Evolutionary conservation across 2,329 filamentous ascomycete species (phyloP).

Genomic region (Aspergillus glaucus): DNA sequence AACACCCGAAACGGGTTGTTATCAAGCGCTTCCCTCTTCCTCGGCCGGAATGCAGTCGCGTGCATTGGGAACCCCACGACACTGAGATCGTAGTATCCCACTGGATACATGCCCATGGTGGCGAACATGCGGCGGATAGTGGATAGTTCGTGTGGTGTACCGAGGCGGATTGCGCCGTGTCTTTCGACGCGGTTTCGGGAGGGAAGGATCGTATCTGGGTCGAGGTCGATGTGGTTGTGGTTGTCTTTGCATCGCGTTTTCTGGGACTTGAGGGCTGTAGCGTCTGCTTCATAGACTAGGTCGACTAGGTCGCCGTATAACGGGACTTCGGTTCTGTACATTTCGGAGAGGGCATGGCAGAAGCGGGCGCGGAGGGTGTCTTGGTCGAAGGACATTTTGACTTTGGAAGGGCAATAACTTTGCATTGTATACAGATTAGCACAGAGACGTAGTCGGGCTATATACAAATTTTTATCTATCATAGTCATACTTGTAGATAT

Average conservation of each 20-base stretch:
- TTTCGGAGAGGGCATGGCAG: constrained; percentile 26
- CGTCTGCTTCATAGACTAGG: constrained; percentile 25
- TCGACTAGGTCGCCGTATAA: constrained; percentile 27
- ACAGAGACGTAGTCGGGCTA: not conserved
- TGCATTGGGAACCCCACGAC: constrained; percentile 46
- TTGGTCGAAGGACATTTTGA: constrained; percentile 1
- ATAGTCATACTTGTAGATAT: not conserved
- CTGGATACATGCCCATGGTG: constrained; percentile 44
- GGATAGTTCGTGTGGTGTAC: constrained; percentile 39
- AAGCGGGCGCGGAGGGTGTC: constrained; percentile 24
- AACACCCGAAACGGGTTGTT: constrained; percentile 44
- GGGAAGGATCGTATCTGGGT: constrained; percentile 19
- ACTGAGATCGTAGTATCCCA: constrained; percentile 49
- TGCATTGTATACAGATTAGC: not conserved
- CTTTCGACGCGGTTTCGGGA: constrained; percentile 26
- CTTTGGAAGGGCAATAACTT: not conserved
- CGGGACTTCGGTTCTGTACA: constrained; percentile 31
- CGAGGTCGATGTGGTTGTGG: constrained; percentile 4
- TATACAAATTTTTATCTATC: too few species aligned
- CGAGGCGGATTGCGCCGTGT: constrained; percentile 48
- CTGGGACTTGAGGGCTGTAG: constrained; percentile 10
- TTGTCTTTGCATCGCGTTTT: not conserved
- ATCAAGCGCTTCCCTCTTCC: constrained; percentile 25
- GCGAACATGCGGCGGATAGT: constrained; percentile 42
- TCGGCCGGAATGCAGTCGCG: constrained; percentile 48